Evolutionary conservation across 495 filamentous ascomycete species (phyloP).

Genomic region (Penicillium simplicissimum): DNA sequence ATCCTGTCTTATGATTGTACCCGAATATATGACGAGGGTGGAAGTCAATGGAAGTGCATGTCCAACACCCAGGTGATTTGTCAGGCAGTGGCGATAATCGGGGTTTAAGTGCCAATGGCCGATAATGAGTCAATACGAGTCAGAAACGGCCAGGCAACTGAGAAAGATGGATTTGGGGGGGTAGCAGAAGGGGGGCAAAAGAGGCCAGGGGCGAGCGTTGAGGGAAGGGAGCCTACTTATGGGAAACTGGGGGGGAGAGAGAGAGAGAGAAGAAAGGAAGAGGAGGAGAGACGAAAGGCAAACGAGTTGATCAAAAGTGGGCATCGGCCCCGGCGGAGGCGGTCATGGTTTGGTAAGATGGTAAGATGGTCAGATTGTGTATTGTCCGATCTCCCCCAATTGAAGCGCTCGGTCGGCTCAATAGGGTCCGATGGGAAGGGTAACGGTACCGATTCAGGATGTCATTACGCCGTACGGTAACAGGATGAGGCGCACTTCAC

Average conservation of each 20-base stretch:
- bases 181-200: not conserved
- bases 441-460: not conserved
- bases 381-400: not conserved
- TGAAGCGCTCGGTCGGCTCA: not conserved
- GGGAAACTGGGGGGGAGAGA: slow-evolving; percentile 4
- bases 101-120: slow-evolving; percentile 23
- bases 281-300: not conserved
- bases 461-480: not conserved
- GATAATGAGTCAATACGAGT: slow-evolving; percentile 16
- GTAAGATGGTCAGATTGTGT: slow-evolving; percentile 3
- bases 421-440: not conserved
- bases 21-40: slow-evolving; percentile 8
- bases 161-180: not conserved
- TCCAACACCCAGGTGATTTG: slow-evolving; percentile 20
- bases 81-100: slow-evolving; percentile 26
- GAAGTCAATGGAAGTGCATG: slow-evolving; percentile 24
- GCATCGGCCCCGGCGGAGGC: not conserved
- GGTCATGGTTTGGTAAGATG: not conserved
- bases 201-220: not conserved
- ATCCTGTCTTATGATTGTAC: slow-evolving; percentile 2
- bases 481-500: too few relatives aligned
- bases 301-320: not conserved
- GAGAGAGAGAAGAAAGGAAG: not conserved
- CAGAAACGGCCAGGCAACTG: not conserved
- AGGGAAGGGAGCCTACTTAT: not conserved